Evolutionary conservation across 768 basidiomycete species (phyloP).

Genomic region (Boletus rufocinnamomeus): DNA sequence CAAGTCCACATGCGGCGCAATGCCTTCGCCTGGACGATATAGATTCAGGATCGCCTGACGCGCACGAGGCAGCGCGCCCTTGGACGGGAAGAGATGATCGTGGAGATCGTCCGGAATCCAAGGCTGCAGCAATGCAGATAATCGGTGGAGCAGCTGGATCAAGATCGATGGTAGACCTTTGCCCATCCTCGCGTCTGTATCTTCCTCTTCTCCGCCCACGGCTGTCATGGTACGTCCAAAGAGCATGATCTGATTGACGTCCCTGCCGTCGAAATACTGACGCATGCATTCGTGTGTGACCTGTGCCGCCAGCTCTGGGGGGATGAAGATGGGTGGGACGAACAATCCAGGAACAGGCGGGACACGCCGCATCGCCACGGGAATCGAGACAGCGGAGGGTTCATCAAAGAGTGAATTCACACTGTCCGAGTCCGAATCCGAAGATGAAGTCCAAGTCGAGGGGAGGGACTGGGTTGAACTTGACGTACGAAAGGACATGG

Average conservation of each 20-base stretch:
- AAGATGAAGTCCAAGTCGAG: too few species aligned
- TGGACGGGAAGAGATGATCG: constrained; percentile 59
- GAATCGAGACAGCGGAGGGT: constrained; percentile 18
- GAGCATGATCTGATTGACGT: constrained; percentile 84
- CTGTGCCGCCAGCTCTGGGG: constrained; percentile 51
- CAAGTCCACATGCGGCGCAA: constrained; percentile 86
- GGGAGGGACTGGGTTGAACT: not conserved
- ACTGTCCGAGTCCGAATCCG: constrained; percentile 26
- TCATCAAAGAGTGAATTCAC: constrained; percentile 57
- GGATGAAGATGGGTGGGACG: constrained; percentile 53
- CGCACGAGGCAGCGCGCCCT: constrained; percentile 42
- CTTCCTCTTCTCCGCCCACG: constrained; percentile 12
- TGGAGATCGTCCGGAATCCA: constrained; percentile 52
- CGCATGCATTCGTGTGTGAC: constrained; percentile 54
- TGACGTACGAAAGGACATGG: constrained; percentile 12
- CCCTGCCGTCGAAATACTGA: constrained; percentile 52
- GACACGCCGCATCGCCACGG: constrained; percentile 35
- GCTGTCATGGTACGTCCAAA: constrained; percentile 54
- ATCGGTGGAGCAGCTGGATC: constrained; percentile 48
- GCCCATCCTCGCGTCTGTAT: constrained; percentile 23
- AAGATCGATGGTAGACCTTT: constrained; percentile 60
- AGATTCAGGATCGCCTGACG: constrained; percentile 90
- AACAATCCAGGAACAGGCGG: constrained; percentile 69
- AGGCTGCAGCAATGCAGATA: constrained; percentile 52
- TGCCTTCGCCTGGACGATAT: constrained; percentile 88